These are phyloP conservation scores for Pyrenochaeta sp. DNA, from an alignment of 2,329 filamentous ascomycete genomes.

Conservation along the genomic window DNA sequence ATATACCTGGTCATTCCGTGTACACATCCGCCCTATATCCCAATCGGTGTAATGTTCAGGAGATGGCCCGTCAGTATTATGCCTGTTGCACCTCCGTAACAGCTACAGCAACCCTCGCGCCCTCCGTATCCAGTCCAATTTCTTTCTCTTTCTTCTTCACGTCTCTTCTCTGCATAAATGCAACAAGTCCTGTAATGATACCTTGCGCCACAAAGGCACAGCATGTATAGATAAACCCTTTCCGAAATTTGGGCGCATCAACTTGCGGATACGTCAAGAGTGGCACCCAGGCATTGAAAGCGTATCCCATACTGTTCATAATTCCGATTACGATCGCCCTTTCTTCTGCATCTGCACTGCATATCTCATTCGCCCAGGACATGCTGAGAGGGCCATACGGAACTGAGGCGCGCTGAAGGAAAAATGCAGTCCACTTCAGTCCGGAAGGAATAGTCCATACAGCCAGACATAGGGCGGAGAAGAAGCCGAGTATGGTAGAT, in stretches of 20 bases:
- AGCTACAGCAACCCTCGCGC: background rate
- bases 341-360: conserved; percentile 55
- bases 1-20: too few relatives aligned
- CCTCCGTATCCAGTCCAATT: conserved; percentile 13
- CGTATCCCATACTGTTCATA: conserved; percentile 57
- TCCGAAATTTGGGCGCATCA: conserved; percentile 25
- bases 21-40: too few relatives aligned
- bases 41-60: too few relatives aligned
- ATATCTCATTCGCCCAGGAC: conserved; percentile 60
- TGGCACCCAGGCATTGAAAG: conserved; percentile 56
- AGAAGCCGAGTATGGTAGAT: conserved; percentile 22
- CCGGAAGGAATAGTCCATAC: conserved; percentile 42
- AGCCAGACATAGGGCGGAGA: conserved; percentile 37
- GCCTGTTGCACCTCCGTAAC: too few relatives aligned
- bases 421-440: conserved; percentile 45
- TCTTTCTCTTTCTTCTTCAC: conserved; percentile 9
- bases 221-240: conserved; percentile 24
- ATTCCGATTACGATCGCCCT: conserved; percentile 57
- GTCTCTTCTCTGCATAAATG: conserved; percentile 25
- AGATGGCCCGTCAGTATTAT: too few relatives aligned
- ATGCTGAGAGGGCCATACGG: conserved; percentile 45
- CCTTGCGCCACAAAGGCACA: conserved; percentile 23
- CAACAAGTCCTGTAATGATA: conserved; percentile 18
- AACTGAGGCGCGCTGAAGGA: conserved; percentile 39
- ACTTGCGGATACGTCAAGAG: conserved; percentile 33